A percentile compares a stretch with the other conserved stretches of the same genome.
These are phyloP conservation scores for Tolypocladium sp. DNA, from an alignment of 2,329 filamentous ascomycete species.

Conservation along the genomic window DNA sequence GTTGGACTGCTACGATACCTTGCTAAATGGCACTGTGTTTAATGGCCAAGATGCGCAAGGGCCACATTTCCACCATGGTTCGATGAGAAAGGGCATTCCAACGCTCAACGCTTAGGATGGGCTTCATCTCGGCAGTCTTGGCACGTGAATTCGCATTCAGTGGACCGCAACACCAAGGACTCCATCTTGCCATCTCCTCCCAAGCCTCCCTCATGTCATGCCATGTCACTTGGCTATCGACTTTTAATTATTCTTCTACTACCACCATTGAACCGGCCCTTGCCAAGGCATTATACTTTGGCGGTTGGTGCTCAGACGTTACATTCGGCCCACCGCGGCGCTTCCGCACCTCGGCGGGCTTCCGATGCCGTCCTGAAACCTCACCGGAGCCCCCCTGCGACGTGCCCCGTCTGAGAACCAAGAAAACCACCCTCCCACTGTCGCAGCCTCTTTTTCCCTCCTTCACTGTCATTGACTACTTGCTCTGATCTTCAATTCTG, in stretches of 20 bases:
- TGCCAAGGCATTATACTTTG: neutral
- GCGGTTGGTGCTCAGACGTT: neutral
- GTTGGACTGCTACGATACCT: neutral
- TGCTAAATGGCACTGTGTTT: neutral
- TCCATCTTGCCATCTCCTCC: neutral
- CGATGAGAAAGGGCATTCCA: neutral
- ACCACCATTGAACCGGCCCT: neutral
- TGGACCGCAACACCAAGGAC: neutral
- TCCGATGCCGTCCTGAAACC: conserved; percentile 14
- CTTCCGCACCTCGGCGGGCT: neutral
- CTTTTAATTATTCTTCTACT: neutral
- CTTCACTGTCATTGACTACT: neutral
- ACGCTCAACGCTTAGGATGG: neutral
- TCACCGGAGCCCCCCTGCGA: conserved; percentile 8
- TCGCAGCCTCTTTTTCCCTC: neutral
- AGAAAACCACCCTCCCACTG: neutral
- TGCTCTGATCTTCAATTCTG: neutral
- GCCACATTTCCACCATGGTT: neutral
- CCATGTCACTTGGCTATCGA: neutral
- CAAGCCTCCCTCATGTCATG: neutral
- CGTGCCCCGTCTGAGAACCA: conserved; percentile 3
- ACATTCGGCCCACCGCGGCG: neutral
- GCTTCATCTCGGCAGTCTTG: neutral
- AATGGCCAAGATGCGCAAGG: neutral
- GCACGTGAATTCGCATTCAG: neutral